phyloP scores from a whole-genome alignment of 768 basidiomycete genomes.

The Suillus plorans region DNA sequence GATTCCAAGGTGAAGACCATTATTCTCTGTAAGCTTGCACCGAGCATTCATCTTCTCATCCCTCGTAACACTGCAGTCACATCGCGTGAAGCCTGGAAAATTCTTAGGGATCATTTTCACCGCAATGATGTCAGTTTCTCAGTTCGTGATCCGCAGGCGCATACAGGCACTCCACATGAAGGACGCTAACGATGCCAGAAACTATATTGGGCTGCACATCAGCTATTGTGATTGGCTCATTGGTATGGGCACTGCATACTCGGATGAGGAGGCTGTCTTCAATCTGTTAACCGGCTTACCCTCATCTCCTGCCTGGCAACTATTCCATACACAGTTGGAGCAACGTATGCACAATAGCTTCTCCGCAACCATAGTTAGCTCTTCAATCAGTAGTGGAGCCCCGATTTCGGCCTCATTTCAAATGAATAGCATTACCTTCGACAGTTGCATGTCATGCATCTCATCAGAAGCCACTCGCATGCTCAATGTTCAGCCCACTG shows the following conservation, averaged over 20 bases:
- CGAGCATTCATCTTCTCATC: neutral
- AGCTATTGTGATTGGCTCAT: neutral
- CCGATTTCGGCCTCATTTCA: neutral
- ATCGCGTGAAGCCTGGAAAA: neutral
- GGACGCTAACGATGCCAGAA: neutral
- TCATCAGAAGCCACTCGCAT: neutral
- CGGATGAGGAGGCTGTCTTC: neutral
- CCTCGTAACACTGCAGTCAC: neutral
- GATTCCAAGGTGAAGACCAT: neutral
- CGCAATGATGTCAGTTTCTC: neutral
- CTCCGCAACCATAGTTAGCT: neutral
- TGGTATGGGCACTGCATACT: neutral
- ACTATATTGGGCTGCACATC: neutral
- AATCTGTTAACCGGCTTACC: neutral
- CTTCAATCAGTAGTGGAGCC: neutral
- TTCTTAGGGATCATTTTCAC: neutral
- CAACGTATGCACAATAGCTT: neutral
- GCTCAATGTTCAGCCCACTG: neutral
- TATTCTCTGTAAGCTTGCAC: neutral
- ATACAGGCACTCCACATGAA: neutral
- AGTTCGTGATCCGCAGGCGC: neutral
- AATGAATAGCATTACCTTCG: neutral
- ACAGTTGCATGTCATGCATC: neutral
- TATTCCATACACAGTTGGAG: neutral
- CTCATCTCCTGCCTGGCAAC: neutral